A percentile compares a stretch with the other conserved stretches of the same genome.
Conservation (phyloP, 2,329 filamentous ascomycete genomes). For the Phialophora chinensis region DNA sequence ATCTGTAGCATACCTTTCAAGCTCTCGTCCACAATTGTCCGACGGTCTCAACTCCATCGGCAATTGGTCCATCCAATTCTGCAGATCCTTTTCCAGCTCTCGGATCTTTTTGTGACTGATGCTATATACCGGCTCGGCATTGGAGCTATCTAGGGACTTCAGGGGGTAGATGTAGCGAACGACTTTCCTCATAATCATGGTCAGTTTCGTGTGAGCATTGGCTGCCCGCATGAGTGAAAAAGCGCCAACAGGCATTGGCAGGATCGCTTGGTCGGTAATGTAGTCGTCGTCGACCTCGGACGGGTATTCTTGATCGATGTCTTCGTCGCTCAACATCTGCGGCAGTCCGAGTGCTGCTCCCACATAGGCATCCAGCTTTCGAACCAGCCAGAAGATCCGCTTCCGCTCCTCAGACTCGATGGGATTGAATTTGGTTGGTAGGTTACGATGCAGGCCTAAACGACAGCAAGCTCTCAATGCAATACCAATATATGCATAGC, state of each 20-base stretch:
- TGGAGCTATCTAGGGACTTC: constrained; percentile 48
- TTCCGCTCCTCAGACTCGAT: constrained; percentile 76
- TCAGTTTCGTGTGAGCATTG: constrained; percentile 65
- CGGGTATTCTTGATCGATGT: constrained; percentile 58
- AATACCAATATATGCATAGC: constrained; percentile 80
- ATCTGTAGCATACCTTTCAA: constrained; percentile 68
- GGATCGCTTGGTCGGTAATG: constrained; percentile 53
- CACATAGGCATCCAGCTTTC: constrained; percentile 59
- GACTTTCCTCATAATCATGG: constrained; percentile 65
- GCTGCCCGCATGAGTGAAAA: constrained; percentile 65
- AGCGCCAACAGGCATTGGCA: constrained; percentile 60
- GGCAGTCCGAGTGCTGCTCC: constrained; percentile 57
- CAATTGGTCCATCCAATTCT: constrained; percentile 68
- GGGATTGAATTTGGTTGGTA: constrained; percentile 71
- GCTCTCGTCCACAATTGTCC: constrained; percentile 73
- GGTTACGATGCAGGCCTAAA: constrained; percentile 76
- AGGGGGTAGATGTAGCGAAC: constrained; percentile 69
- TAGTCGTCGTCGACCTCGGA: constrained; percentile 54
- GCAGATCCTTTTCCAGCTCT: constrained; percentile 68
- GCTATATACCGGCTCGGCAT: constrained; percentile 62
- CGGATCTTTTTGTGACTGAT: constrained; percentile 69
- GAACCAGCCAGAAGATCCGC: constrained; percentile 62
- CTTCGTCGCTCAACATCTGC: constrained; percentile 56
- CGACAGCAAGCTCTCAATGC: constrained; percentile 76
- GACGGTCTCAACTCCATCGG: constrained; percentile 80